Evolutionary conservation across 1,139 yeast genomes (phyloP).

Genomic region (Yamadazyma pseudoaaseri): DNA sequence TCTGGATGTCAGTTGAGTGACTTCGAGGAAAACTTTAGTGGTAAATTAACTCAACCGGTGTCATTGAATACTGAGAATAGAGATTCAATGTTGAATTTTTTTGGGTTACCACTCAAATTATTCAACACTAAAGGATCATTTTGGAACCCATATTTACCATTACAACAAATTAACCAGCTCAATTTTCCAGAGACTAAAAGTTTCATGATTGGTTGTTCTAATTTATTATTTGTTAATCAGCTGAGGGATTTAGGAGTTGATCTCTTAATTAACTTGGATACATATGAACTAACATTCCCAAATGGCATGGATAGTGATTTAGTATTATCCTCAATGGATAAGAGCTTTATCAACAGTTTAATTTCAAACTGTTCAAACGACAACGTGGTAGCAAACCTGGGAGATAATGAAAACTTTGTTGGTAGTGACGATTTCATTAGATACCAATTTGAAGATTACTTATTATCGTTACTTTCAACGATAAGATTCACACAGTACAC

Average conservation of each 20-base stretch:
- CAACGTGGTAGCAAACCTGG: slow-evolving; percentile 13
- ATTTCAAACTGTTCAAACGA: slow-evolving; percentile 14
- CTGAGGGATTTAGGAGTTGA: slow-evolving; percentile 54
- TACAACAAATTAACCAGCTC: slow-evolving; percentile 83
- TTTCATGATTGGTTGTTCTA: slow-evolving; percentile 86
- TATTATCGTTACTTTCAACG: slow-evolving; percentile 71
- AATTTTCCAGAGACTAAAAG: slow-evolving; percentile 55
- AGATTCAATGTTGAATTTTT: slow-evolving; percentile 69
- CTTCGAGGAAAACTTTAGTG: slow-evolving; percentile 46
- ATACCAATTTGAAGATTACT: slow-evolving; percentile 84
- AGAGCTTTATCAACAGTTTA: slow-evolving; percentile 62
- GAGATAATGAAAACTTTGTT: slow-evolving; percentile 24
- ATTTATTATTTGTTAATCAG: slow-evolving; percentile 72
- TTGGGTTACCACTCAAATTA: slow-evolving; percentile 85
- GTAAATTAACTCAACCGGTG: slow-evolving; percentile 56
- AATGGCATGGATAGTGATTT: slow-evolving; percentile 39
- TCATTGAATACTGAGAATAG: slow-evolving; percentile 78
- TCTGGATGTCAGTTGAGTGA: slow-evolving; percentile 79
- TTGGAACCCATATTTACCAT: slow-evolving; percentile 89
- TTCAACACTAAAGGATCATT: slow-evolving; percentile 82
- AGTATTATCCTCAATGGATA: slow-evolving; percentile 62
- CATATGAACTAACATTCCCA: slow-evolving; percentile 43
- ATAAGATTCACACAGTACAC: slow-evolving; percentile 67
- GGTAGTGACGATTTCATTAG: slow-evolving; percentile 93
- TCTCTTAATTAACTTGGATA: slow-evolving; percentile 38